Base-by-base conservation (phyloP, 164 flowering plant species). In the Vitis vinifera region DNA sequence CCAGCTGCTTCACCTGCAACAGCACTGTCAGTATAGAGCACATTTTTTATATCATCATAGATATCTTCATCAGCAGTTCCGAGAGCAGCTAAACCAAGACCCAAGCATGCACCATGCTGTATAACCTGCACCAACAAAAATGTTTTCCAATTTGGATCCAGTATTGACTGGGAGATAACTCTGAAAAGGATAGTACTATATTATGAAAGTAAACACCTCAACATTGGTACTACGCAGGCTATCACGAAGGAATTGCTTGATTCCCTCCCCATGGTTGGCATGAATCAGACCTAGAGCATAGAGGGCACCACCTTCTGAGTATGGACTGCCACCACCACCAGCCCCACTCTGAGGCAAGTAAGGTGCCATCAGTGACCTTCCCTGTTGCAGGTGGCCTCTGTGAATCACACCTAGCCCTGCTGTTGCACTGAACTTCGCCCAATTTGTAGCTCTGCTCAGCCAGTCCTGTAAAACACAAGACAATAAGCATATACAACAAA, bases 1-100 rank as follows among this genome's bases (percentile, higher is more conserved):
- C 98, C 97, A 75, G 98, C 98, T 78, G 98, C 98, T 82, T 91
- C 97, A 63, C 98, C 98, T 68, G 98, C 95, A 76, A 93, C 95
- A 77, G 97, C 98, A 84, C 95, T 91, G 78, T 93, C 98, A 27
- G 91, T 85, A 51, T 91, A 91, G 61, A 91, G 90, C 44, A 85
- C 95, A 76, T 71, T 89, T 72, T 93, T 93, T 15, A 91, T 77
- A 31, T 91, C 97, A 71, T 93, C 98, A 80, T 84, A 93, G n/a
- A 87, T 83, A 2, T 93, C 98, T 71, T 91, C 91, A 78, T 93
- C 98, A 67, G 97, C 97, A 66, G 98, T 93, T 65, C 98, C 98
- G 29, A 93, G 71, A 52, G 97, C 90, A 30, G 97, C 93, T 81
- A 91, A 83, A 58, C 98, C 98, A 77, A 93, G 97, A 66, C 98